Conservation (phyloP, 2,329 filamentous ascomycete genomes). For the Neurospora sp. region DNA sequence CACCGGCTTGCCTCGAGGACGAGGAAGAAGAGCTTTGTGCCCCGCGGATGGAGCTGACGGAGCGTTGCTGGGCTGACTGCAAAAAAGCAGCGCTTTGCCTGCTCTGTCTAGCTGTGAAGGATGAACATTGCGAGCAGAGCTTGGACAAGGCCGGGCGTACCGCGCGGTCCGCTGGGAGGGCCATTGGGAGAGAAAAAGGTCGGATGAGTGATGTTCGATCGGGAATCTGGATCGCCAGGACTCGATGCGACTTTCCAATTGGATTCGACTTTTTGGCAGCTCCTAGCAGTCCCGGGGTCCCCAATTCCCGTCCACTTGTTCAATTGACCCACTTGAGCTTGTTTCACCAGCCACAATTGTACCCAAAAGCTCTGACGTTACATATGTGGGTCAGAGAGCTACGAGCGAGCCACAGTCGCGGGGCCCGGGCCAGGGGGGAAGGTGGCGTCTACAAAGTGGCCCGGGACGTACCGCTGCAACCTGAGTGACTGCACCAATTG, state of each 20-base stretch:
- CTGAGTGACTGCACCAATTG: neutral
- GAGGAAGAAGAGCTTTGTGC: constrained; percentile 5
- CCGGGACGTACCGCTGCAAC: neutral
- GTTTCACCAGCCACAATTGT: neutral
- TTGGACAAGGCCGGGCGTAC: constrained; percentile 30
- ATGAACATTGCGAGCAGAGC: constrained; percentile 32
- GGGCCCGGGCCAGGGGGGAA: neutral
- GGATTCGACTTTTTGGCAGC: neutral
- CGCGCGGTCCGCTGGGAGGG: constrained; percentile 25
- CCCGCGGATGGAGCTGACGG: constrained; percentile 8
- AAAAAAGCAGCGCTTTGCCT: constrained; percentile 18
- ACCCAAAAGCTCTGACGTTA: neutral
- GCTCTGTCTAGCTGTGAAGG: constrained; percentile 19
- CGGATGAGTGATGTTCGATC: neutral
- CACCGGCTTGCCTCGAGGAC: neutral
- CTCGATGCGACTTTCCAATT: neutral
- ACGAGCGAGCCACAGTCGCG: neutral
- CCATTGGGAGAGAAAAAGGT: constrained; percentile 10
- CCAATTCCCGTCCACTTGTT: neutral
- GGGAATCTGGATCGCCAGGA: neutral
- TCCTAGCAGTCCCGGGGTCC: neutral
- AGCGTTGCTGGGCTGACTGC: constrained; percentile 11
- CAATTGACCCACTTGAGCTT: neutral
- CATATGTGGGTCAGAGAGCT: neutral
- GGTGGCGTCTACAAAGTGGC: neutral